Percentiles rank a stretch among this genome's conserved stretches.
phyloP scores from a whole-genome alignment of 345 rosid genomes.

The Tarenaya hassleriana region DNA sequence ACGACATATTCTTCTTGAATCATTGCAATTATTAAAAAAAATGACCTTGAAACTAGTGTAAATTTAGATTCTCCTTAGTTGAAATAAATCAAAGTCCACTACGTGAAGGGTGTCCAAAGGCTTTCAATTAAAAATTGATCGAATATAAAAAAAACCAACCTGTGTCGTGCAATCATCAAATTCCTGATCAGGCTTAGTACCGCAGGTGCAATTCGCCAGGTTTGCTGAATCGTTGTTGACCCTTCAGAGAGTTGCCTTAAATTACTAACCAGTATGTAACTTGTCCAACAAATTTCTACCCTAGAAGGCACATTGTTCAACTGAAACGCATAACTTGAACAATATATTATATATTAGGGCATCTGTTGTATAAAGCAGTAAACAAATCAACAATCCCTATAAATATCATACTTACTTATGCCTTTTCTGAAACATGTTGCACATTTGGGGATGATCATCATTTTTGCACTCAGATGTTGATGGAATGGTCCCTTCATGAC shows the following conservation, averaged over 20 bases:
- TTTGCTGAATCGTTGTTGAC: conserved; percentile 21
- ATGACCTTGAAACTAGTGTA: no score
- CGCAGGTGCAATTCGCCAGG: conserved; percentile 30
- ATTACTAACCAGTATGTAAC: conserved; percentile 16
- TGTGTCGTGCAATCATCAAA: conserved; percentile 20
- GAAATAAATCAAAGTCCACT: no score
- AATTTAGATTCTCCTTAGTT: no score
- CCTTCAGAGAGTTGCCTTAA: conserved; percentile 31
- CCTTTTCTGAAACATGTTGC: conserved; percentile 34
- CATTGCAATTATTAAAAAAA: no score
- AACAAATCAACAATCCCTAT: conserved; percentile 6
- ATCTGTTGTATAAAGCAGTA: conserved; percentile 18
- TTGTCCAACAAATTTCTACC: neutral
- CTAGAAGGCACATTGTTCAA: neutral
- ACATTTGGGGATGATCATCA: conserved; percentile 25
- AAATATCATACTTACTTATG: conserved; percentile 43
- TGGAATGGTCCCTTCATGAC: conserved; percentile 22
- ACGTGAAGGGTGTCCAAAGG: no score
- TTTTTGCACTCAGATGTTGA: conserved; percentile 23
- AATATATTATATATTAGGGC: conserved; percentile 5
- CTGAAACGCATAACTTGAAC: neutral
- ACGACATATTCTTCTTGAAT: no score
- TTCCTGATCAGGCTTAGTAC: conserved; percentile 25
- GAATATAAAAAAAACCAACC: conserved; percentile 35
- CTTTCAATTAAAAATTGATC: conserved; percentile 1